A percentile compares a stretch with the other conserved stretches of the same genome.
These are phyloP conservation scores for Globisporangium barbulae DNA, from an alignment of 352 stramenopile species.

Conservation along the genomic window DNA sequence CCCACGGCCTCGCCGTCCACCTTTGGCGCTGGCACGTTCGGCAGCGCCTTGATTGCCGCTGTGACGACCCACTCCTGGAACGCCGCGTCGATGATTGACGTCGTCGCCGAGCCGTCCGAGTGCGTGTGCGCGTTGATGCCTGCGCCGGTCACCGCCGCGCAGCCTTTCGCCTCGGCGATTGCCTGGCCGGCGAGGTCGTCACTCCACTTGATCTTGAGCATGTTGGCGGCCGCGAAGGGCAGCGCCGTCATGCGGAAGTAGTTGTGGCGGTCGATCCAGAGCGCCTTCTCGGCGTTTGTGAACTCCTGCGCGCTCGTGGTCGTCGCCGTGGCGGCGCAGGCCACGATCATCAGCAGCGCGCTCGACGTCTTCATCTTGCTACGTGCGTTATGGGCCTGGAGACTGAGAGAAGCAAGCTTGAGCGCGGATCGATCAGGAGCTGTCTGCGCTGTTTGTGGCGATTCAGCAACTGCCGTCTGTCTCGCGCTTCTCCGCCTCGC, in stretches of 20 bases:
- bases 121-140: constrained; percentile 51
- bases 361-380: constrained; percentile 19
- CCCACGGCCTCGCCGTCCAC: constrained; percentile 40
- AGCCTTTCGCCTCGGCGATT: constrained; percentile 34
- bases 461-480: constrained; percentile 2
- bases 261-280: constrained; percentile 75
- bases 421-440: neutral
- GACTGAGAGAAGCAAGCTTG: neutral
- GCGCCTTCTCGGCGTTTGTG: constrained; percentile 38
- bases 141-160: constrained; percentile 25
- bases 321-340: neutral
- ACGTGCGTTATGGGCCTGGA: neutral
- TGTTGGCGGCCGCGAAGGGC: constrained; percentile 59
- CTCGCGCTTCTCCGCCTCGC: neutral
- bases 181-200: constrained; percentile 38
- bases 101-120: constrained; percentile 18
- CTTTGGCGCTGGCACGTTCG: constrained; percentile 42
- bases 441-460: constrained; percentile 6
- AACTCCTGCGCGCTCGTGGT: constrained; percentile 21
- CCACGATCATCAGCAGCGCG: constrained; percentile 2
- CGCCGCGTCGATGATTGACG: constrained; percentile 44
- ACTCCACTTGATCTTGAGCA: constrained; percentile 67
- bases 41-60: constrained; percentile 42
- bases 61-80: constrained; percentile 61
- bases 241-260: constrained; percentile 76